Evolutionary conservation across 306 rosid species (phyloP).

Genomic region (Betula pendula): DNA sequence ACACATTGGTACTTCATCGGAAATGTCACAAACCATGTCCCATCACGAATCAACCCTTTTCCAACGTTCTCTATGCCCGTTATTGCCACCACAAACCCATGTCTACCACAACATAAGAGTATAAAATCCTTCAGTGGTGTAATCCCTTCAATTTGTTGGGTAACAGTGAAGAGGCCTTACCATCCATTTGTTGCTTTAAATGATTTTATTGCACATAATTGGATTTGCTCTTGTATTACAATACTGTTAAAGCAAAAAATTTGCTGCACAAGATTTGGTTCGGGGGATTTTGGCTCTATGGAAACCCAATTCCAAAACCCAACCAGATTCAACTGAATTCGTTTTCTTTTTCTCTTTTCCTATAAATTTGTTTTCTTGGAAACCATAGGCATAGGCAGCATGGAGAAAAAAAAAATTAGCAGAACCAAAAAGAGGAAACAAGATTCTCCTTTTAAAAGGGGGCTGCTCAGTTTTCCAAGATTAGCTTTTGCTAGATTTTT

Average conservation of each 20-base stretch:
- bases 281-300: not conserved
- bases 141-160: constrained; percentile 1
- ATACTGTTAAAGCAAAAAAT: not conserved
- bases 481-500: not conserved
- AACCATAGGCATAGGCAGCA: too few species aligned
- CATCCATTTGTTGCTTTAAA: not conserved
- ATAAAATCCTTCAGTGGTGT: constrained; percentile 15
- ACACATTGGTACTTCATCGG: constrained; percentile 98
- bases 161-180: constrained; percentile 2
- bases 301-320: not conserved
- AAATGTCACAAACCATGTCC: constrained; percentile 92
- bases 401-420: too few species aligned
- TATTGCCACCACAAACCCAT: constrained; percentile 95
- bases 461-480: not conserved
- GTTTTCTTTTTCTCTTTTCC: not conserved
- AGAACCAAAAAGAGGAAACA: not conserved
- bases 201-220: not conserved
- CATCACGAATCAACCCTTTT: constrained; percentile 87
- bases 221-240: not conserved
- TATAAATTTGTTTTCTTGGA: too few species aligned
- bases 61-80: constrained; percentile 90
- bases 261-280: not conserved
- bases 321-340: not conserved
- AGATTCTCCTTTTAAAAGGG: not conserved
- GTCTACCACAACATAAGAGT: constrained; percentile 68